Evolutionary conservation across 1,139 yeast species (phyloP), one percentile per base, ranked within the genome.

Genomic region (Diutina neorugosa): DNA sequence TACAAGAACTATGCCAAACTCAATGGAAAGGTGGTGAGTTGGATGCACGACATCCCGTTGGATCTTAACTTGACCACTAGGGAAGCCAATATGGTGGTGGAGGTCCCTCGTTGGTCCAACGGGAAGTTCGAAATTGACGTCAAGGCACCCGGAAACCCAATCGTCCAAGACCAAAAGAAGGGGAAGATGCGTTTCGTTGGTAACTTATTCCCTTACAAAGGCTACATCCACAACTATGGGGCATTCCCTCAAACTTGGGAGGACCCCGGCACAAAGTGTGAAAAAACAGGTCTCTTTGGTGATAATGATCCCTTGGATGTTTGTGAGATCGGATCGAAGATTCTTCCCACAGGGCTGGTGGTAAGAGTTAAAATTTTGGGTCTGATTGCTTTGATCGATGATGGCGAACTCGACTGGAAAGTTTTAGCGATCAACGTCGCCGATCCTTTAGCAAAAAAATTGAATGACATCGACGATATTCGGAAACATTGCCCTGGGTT

Each of bases 231-330:
- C 73, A 89, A 88, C 74, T 89, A 89, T 65, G 96, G 96, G 63
- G 96, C 96, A 34, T 81, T 89, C 74, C 96, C 96, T 54, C 96
- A 88, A 70, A 89, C 96, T 37, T 89, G 96, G 96, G 96, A 89
- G 70, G 95, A 89, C 63, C 94, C 94, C 55, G 81, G 80, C 60
- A 67, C 65, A 50, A 67, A 72, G 55, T 86, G 84, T 71, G 44
- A 19, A 21, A 84, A 87, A 58, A 93, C 84, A 66, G 83, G 84
- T 63, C 88, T 90, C 56, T 80, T 69, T 60, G 96, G 96, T 62
- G 96, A 89, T 68, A 84, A 87, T 67, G 96, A 89, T 73, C 96
- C 96, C 49, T 74, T 89, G 62, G 96, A 89, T 64, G 95, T 87
- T 44, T 84, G 94, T 65, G 96, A 89, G 69, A 87, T 89, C 57